Conservation (phyloP, 1,139 yeast genomes). For the Meyerozyma elateridarum region DNA sequence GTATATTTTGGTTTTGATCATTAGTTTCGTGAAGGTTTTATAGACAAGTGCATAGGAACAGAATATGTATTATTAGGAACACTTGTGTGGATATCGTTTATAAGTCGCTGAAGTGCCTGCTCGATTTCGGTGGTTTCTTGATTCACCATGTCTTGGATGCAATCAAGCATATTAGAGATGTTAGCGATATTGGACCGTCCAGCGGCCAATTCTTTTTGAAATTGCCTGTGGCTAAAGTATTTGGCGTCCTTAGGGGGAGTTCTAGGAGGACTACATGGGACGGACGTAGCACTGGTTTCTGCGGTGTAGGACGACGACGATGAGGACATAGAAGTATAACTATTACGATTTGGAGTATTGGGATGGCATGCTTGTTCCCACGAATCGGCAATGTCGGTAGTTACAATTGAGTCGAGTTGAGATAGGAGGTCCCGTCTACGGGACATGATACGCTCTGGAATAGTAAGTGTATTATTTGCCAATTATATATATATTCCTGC, state of each 20-base stretch:
- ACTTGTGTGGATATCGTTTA: slow-evolving; percentile 7
- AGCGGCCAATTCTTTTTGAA: slow-evolving; percentile 5
- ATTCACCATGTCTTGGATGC: slow-evolving; percentile 13
- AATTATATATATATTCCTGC: too few relatives aligned
- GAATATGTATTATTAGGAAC: slow-evolving; percentile 12
- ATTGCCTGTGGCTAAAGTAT: not conserved
- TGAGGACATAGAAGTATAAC: not conserved
- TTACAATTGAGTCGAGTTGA: slow-evolving; percentile 1
- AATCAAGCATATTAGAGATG: slow-evolving; percentile 11
- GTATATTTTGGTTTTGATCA: slow-evolving; percentile 1
- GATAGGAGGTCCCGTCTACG: slow-evolving; percentile 2
- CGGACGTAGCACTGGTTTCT: not conserved
- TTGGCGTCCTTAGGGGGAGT: not conserved
- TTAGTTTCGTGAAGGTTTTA: too few relatives aligned
- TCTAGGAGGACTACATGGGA: not conserved
- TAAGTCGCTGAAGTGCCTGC: slow-evolving; percentile 8
- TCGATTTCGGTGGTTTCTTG: slow-evolving; percentile 11
- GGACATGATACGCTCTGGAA: not conserved
- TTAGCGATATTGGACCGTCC: slow-evolving; percentile 7
- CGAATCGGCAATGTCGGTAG: slow-evolving; percentile 3
- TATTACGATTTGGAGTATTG: too few relatives aligned
- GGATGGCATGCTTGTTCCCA: too few relatives aligned
- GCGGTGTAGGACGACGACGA: not conserved
- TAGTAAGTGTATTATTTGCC: not conserved
- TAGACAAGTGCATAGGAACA: slow-evolving; percentile 4